Conservation (phyloP, 2,329 filamentous ascomycete genomes). For the Neurospora sp. region DNA sequence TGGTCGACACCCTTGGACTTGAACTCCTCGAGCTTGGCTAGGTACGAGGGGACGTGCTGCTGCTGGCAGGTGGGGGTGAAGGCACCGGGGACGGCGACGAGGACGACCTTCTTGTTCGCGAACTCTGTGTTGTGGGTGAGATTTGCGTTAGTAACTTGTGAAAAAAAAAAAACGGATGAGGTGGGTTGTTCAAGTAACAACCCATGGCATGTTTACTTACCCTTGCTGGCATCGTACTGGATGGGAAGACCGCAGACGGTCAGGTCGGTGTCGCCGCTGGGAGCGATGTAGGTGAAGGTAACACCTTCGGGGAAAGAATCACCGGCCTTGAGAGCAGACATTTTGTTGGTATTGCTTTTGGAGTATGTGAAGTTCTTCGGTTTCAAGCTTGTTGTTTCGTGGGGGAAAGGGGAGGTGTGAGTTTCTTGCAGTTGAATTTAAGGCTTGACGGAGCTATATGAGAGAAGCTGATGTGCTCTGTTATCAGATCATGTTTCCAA, state of each 20-base stretch:
- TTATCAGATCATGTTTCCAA: not conserved
- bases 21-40: conserved; percentile 60
- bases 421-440: not conserved
- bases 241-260: conserved; percentile 70
- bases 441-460: not conserved
- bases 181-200: not conserved
- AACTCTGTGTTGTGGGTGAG: conserved; percentile 32
- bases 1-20: conserved; percentile 74
- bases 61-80: conserved; percentile 84
- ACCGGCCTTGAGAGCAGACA: conserved; percentile 63
- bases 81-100: conserved; percentile 54
- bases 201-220: conserved; percentile 28
- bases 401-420: not conserved
- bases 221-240: conserved; percentile 70
- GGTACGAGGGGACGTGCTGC: conserved; percentile 72
- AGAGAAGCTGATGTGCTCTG: not conserved
- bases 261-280: conserved; percentile 60
- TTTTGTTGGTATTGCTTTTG: conserved; percentile 18
- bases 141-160: not conserved
- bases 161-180: not conserved
- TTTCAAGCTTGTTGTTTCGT: not conserved
- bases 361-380: not conserved
- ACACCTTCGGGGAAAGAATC: conserved; percentile 76
- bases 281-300: conserved; percentile 76
- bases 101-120: conserved; percentile 45